phyloP scores from a whole-genome alignment of 768 basidiomycete genomes.

The Leccinum boreale region DNA sequence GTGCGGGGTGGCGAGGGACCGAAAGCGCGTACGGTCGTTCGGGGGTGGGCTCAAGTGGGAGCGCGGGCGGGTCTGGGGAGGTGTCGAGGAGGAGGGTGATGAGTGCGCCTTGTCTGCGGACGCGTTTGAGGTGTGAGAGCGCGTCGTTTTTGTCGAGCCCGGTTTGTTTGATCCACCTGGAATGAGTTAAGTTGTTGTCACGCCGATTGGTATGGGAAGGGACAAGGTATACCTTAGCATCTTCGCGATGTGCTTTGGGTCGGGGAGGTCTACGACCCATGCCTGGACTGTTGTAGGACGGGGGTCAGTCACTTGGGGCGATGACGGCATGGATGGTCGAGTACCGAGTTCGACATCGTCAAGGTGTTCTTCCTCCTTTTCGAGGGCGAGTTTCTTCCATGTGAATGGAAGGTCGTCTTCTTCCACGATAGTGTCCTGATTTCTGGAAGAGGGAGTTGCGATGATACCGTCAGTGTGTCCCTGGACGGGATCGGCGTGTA shows the following conservation, averaged over 20 bases:
- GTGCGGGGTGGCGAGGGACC: slow-evolving; percentile 67
- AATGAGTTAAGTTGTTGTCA: neutral
- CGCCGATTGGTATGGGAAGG: neutral
- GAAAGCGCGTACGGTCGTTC: slow-evolving; percentile 49
- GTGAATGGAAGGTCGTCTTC: slow-evolving; percentile 67
- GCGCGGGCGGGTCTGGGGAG: slow-evolving; percentile 39
- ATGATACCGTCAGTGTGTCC: neutral
- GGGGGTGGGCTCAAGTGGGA: slow-evolving; percentile 49
- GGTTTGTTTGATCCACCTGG: slow-evolving; percentile 67
- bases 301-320: neutral
- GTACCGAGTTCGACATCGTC: slow-evolving; percentile 44
- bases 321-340: neutral
- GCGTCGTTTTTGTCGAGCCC: slow-evolving; percentile 54
- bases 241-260: slow-evolving; percentile 52
- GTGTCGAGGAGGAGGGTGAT: slow-evolving; percentile 56
- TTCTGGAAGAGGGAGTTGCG: slow-evolving; percentile 19
- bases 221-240: slow-evolving; percentile 54
- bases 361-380: slow-evolving; percentile 57
- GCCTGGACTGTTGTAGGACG: slow-evolving; percentile 48
- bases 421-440: slow-evolving; percentile 46
- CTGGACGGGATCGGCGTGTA: neutral
- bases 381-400: slow-evolving; percentile 55
- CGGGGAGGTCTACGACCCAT: slow-evolving; percentile 76
- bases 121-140: slow-evolving; percentile 73
- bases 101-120: slow-evolving; percentile 50